Evolutionary conservation across 495 filamentous ascomycete genomes (phyloP), one percentile per base, ranked within the genome.

Genomic region (Ascobolus immersus): DNA sequence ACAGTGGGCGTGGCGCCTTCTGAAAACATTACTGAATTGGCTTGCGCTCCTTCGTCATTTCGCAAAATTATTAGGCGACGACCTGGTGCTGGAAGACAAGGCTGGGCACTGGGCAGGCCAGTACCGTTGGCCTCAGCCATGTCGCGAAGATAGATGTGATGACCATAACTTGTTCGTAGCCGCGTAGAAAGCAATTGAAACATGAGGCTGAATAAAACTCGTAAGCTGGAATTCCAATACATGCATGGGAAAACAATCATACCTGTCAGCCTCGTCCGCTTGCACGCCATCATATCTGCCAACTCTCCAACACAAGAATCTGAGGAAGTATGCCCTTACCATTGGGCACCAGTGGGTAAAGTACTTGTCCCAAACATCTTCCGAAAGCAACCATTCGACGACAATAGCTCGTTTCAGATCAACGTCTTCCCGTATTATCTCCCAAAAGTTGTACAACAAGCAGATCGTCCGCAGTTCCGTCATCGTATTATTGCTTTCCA

Each of bases 331-430:
- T 12, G 81, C 77, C 39, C 86, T 67, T 18, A 92, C 81, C 86
- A 96, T 93, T 1, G 86, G 86, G 53, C 84, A 93, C 86, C 86
- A 96, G 49, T 93, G 80, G 47, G 72, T 81, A 55, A 96, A 96
- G 41, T 80, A 69, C 36, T 66, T 69, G 31, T 77, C 69, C 51
- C 93, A 94, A 11, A 71, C 58, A 24, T 73, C 62, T 39, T 74
- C 70, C 17, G 69, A 61, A n/a, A 96, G 47, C 20, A 96, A 55
- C 61, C 89, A 89, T 12, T 71, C 71, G 2, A 77, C 42, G 45
- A 79, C 91, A 15, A 92, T 49, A 6, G 59, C 52, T 17, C 67
- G 60, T 50, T 86, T 90, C 32, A 77, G 64, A 22, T 57, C 53
- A 11, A 72, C 65, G 26, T 78, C 67, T 12, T 54, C 59, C 2